Evolutionary conservation across 805 yeast species (phyloP), one percentile per base, ranked within the genome.

Genomic region (Pichia paraexigua): DNA sequence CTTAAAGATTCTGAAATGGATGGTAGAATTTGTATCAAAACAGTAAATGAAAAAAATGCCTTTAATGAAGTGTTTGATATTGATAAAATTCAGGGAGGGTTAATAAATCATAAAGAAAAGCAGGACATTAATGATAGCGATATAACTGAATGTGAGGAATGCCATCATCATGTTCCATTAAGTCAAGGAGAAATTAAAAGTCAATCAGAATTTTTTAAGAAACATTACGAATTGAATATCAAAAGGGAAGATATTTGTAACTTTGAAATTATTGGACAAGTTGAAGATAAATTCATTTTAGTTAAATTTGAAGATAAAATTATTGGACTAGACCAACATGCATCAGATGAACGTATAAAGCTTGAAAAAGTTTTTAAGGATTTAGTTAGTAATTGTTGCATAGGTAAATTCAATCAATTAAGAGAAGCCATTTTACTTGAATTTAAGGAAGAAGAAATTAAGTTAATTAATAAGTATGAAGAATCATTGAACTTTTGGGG

Each of bases 281-380:
- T 86, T 3, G 87, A 81, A 45, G 60, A 65, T 4, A 85, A 83
- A 60, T 87, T 87, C 59, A 79, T 89, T 10, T 66, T 88, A 5
- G 63, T 77, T 2, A 69, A 64, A 24, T 20, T 58, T 8, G 49
- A 47, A 15, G 24, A 43, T 13, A 21, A 20, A 8, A 35, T 54
- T 17, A 63, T 78, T 21, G 66, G 79, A 1, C 59, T 85, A 6
- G 96, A 89, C 61, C 96, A 88, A 60, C 96, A 89, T 69, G 96
- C 96, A 0, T 79, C 84, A 49, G 95, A 86, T 65, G 96, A 89
- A 61, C 65, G 96, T 50, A 71, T 86, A 0, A 71, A 71, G 45
- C 75, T 85, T 2, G 96, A 89, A 58, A 47, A 53, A 1, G 58
- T 75, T 13, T 65, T 79, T n/a, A 55, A 62, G 35, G 71, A 70